phyloP scores from a whole-genome alignment of 495 filamentous ascomycete species.

The Aspergillus homomorphus region DNA sequence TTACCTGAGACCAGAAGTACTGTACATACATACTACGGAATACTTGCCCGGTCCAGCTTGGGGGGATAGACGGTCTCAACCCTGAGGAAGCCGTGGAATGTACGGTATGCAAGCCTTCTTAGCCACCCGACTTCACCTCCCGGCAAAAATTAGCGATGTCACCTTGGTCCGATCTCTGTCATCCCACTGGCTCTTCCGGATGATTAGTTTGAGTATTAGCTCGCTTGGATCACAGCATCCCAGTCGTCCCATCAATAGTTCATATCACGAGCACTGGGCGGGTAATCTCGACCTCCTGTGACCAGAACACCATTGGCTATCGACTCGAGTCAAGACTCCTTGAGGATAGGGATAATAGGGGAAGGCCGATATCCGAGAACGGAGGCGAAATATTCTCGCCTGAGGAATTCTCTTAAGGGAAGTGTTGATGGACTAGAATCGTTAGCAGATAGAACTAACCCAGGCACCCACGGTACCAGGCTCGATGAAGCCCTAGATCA shows the following conservation, averaged over 20 bases:
- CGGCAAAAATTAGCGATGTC: constrained; percentile 6
- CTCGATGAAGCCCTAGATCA: background rate
- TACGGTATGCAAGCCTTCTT: background rate
- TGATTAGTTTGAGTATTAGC: constrained; percentile 8
- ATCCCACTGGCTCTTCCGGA: constrained; percentile 7
- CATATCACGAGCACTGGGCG: background rate
- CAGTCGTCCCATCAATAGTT: background rate
- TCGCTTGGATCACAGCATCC: constrained; percentile 7
- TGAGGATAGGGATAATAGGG: background rate
- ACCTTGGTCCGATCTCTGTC: background rate
- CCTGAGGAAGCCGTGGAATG: constrained; percentile 11
- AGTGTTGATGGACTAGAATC: background rate
- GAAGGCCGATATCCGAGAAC: background rate
- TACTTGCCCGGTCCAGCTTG: no score
- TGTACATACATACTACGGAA: background rate
- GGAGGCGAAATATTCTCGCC: background rate
- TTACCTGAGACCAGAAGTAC: background rate
- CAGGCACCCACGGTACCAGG: background rate
- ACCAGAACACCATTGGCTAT: no score
- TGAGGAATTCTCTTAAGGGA: background rate
- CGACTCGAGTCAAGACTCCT: background rate
- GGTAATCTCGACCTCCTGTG: background rate
- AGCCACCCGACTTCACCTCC: background rate
- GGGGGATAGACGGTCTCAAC: background rate
- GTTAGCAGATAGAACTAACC: constrained; percentile 1